A percentile compares a stretch with the other conserved stretches of the same genome.
Evolutionary conservation across 2,329 filamentous ascomycete species (phyloP).

Genomic region (Fonsecaea monophora): DNA sequence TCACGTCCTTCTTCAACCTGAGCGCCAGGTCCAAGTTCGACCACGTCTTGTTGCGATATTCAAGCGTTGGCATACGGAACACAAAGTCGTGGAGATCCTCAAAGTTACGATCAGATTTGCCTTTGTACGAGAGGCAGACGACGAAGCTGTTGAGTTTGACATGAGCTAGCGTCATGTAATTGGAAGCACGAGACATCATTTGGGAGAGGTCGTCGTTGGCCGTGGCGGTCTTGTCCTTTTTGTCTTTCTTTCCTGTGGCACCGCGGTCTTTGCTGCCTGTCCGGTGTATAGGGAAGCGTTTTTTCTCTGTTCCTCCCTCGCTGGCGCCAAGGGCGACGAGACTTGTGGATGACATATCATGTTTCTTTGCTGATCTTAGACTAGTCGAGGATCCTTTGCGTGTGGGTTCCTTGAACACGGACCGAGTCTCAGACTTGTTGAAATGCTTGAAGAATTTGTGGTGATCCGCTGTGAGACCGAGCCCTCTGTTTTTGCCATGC

Average conservation of each 20-base stretch:
- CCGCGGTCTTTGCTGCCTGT: conserved; percentile 50
- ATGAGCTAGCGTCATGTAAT: conserved; percentile 96
- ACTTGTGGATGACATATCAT: conserved; percentile 35
- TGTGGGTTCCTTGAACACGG: conserved; percentile 25
- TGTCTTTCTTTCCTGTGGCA: conserved; percentile 40
- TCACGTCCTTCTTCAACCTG: conserved; percentile 90
- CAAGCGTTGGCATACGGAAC: conserved; percentile 90
- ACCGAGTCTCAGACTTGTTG: conserved; percentile 31
- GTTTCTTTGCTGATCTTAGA: conserved; percentile 47
- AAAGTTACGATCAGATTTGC: conserved; percentile 91
- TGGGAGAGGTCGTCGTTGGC: conserved; percentile 85
- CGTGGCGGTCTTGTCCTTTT: conserved; percentile 64
- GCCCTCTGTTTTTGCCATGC: conserved; percentile 31
- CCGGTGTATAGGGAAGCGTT: conserved; percentile 45
- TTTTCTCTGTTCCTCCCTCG: conserved; percentile 51
- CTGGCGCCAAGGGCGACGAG: conserved; percentile 29
- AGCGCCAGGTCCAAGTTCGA: conserved; percentile 94
- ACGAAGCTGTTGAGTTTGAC: conserved; percentile 96
- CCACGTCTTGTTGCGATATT: conserved; percentile 99
- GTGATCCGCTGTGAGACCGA: conserved; percentile 35
- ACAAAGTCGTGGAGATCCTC: conserved; percentile 98
- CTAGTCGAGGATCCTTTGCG: conserved; percentile 44
- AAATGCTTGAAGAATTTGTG: conserved; percentile 39
- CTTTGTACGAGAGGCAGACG: conserved; percentile 94
- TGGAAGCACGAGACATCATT: conserved; percentile 94